Percentiles rank a stretch among this genome's conserved stretches.
These are phyloP conservation scores for Amanita subjunquillea DNA, from an alignment of 768 basidiomycete species.

Conservation along the genomic window DNA sequence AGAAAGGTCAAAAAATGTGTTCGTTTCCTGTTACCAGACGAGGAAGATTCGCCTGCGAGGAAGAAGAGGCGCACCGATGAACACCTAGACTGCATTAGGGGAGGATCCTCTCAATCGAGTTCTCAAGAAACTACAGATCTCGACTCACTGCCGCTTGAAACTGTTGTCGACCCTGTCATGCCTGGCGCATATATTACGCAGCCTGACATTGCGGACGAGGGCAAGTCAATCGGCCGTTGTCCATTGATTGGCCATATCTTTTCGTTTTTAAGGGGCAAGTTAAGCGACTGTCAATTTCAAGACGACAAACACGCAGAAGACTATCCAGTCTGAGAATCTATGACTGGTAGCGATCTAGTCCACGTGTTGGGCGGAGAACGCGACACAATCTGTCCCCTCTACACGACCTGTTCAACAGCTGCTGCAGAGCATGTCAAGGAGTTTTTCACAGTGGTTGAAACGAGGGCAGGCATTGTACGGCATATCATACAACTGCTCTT, in stretches of 20 bases:
- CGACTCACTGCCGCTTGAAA: neutral
- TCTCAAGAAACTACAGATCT: neutral
- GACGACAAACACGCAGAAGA: neutral
- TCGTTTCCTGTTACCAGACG: neutral
- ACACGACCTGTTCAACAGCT: no score
- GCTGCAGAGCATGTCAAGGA: neutral
- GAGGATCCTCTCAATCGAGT: neutral
- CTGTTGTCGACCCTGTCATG: neutral
- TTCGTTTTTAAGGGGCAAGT: neutral
- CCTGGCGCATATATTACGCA: neutral
- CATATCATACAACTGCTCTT: neutral
- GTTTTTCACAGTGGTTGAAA: neutral
- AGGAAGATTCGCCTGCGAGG: neutral
- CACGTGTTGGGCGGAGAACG: neutral
- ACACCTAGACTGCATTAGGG: neutral
- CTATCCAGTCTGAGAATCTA: neutral
- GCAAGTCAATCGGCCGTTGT: neutral
- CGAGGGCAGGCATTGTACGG: neutral
- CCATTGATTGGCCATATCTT: neutral
- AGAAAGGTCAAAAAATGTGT: neutral
- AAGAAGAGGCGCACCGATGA: constrained; percentile 1
- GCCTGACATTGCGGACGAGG: neutral
- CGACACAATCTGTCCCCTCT: neutral
- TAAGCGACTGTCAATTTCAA: no score
- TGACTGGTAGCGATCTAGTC: neutral